Evolutionary conservation across 2,329 filamentous ascomycete species (phyloP).

Genomic region (Cladorrhinum sp.): DNA sequence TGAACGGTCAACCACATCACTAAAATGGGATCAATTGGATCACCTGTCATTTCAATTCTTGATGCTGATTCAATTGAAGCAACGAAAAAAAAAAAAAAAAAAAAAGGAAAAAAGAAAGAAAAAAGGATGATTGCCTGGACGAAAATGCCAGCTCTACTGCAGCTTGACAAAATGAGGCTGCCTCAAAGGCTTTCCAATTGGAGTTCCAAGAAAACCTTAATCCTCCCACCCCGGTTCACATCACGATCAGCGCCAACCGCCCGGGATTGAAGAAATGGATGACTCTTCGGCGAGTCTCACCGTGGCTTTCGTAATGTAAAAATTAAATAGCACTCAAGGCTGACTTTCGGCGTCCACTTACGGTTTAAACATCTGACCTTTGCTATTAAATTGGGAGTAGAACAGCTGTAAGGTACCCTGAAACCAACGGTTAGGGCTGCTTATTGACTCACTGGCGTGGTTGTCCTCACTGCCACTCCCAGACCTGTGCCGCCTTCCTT

Average conservation of each 20-base stretch:
- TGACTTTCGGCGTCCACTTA: background rate
- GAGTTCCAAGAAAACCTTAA: background rate
- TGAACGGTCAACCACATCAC: background rate
- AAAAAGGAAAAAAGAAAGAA: background rate
- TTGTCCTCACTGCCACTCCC: background rate
- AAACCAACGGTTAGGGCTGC: background rate
- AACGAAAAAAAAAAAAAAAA: background rate
- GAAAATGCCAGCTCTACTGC: too few species aligned
- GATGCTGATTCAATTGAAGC: too few species aligned
- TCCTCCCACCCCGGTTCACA: background rate
- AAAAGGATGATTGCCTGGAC: too few species aligned
- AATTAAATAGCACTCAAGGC: background rate
- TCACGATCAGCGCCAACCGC: background rate
- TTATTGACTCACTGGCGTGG: constrained; percentile 11
- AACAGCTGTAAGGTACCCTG: background rate
- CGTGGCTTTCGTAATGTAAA: background rate
- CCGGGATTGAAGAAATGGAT: background rate
- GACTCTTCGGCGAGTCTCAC: constrained; percentile 12
- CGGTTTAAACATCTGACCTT: background rate
- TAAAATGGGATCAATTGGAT: background rate
- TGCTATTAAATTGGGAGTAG: too few species aligned
- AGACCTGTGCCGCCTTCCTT: background rate
- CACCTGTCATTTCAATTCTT: too few species aligned
- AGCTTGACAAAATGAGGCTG: too few species aligned
- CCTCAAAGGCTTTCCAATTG: too few species aligned